These are phyloP conservation scores for Babesia microti DNA, from an alignment of 169 alveolate species.

Conservation along the genomic window DNA sequence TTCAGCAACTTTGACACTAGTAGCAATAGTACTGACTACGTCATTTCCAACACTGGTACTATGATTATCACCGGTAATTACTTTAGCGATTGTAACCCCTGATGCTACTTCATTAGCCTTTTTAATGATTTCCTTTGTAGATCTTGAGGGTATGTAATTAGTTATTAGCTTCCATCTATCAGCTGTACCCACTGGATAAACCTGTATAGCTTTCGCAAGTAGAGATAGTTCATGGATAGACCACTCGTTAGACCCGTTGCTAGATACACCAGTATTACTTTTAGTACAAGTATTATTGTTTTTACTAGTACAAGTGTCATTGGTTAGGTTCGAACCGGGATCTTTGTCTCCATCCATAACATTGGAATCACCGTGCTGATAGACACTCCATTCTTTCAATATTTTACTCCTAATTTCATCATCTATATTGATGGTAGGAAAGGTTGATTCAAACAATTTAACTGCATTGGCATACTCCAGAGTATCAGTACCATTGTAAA, in stretches of 20 bases:
- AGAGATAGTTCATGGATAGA: constrained; percentile 71
- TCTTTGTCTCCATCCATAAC: too few species aligned
- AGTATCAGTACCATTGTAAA: too few species aligned
- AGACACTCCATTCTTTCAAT: too few species aligned
- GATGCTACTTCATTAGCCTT: constrained; percentile 69
- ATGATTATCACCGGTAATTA: neutral
- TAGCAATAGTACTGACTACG: too few species aligned
- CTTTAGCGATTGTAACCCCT: neutral
- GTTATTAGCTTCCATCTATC: constrained; percentile 82
- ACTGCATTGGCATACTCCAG: too few species aligned
- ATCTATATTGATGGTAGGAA: too few species aligned
- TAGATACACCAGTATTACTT: constrained; percentile 3
- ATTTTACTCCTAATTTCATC: too few species aligned
- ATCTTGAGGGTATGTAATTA: constrained; percentile 69
- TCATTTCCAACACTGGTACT: neutral
- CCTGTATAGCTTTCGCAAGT: constrained; percentile 75
- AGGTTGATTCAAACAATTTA: too few species aligned
- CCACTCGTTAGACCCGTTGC: constrained; percentile 61
- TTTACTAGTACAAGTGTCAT: constrained; percentile 4
- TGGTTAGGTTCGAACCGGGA: neutral
- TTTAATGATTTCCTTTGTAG: constrained; percentile 72
- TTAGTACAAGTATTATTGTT: neutral
- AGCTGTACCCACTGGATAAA: constrained; percentile 78
- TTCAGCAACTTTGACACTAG: constrained; percentile 3
- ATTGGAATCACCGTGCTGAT: too few species aligned